These are phyloP conservation scores for Kwoniella mangroviensis DNA, from an alignment of 768 basidiomycete genomes.

Conservation along the genomic window DNA sequence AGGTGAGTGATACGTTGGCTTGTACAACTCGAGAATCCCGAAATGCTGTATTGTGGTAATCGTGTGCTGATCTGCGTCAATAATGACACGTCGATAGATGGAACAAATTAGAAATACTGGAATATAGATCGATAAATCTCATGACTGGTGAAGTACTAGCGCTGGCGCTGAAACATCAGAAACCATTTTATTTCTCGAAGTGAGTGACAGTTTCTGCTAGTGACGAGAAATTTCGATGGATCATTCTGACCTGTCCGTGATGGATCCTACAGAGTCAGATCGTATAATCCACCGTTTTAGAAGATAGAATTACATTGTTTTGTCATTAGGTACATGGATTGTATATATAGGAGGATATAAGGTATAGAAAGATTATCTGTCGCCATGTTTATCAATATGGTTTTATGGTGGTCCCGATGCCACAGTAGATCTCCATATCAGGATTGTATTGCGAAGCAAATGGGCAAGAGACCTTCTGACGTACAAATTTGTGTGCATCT, in stretches of 20 bases:
- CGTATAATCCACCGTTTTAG: constrained; percentile 33
- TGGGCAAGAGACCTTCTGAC: no score
- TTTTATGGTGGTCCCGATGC: no score
- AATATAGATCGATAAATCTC: constrained; percentile 77
- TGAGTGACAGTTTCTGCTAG: constrained; percentile 57
- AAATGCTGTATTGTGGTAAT: background rate
- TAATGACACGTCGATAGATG: constrained; percentile 39
- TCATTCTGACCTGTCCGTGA: background rate
- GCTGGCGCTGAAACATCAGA: constrained; percentile 76
- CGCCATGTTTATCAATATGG: no score
- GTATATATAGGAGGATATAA: background rate
- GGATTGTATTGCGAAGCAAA: no score
- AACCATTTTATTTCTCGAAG: constrained; percentile 94
- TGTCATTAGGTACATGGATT: background rate
- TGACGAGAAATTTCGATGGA: background rate
- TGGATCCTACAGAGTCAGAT: constrained; percentile 27
- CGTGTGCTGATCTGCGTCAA: background rate
- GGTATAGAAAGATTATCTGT: no score
- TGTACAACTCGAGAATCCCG: background rate
- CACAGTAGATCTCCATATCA: no score
- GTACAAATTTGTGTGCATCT: no score
- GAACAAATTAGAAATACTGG: constrained; percentile 70
- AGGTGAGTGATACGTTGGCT: constrained; percentile 66
- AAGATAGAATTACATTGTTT: background rate
- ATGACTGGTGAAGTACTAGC: constrained; percentile 73